Percentiles rank a stretch among this genome's conserved stretches.
phyloP scores from a whole-genome alignment of 208 protist species.

The Leishmania arabica region DNA sequence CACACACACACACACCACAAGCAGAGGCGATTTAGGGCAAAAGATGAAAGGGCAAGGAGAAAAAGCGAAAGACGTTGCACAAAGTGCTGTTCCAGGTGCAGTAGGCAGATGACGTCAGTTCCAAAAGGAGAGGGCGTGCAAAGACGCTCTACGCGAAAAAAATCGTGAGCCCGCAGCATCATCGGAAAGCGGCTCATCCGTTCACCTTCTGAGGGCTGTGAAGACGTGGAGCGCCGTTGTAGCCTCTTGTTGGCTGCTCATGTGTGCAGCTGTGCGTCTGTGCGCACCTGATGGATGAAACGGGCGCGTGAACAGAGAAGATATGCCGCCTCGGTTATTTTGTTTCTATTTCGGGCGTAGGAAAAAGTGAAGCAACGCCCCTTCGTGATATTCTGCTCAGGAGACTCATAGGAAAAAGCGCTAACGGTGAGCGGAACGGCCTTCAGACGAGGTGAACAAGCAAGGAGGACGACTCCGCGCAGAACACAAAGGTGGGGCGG shows the following conservation, averaged over 20 bases:
- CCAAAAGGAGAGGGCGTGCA: not conserved
- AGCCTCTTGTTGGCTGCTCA: not conserved
- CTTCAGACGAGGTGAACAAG: not conserved
- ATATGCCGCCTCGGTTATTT: not conserved
- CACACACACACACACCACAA: not conserved
- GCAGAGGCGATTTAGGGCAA: not conserved
- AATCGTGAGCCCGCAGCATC: not conserved
- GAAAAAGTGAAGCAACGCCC: not conserved
- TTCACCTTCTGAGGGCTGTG: not conserved
- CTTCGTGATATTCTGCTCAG: not conserved
- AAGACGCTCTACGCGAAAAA: not conserved
- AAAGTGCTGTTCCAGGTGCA: not conserved
- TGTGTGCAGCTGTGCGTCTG: not conserved
- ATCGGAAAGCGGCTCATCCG: not conserved
- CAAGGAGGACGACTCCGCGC: not conserved
- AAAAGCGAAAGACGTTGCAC: not conserved
- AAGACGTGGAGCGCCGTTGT: not conserved
- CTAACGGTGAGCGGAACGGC: not conserved
- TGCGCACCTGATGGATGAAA: not conserved
- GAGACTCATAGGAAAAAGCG: not conserved
- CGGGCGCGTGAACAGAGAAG: not conserved
- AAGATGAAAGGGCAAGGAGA: not conserved
- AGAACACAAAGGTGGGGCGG: not conserved
- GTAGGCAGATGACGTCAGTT: not conserved
- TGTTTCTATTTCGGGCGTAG: not conserved